A percentile compares a stretch with the other conserved stretches of the same genome.
These are phyloP conservation scores for Vaucheria bursata DNA, from an alignment of 352 stramenopile genomes.

Conservation along the genomic window DNA sequence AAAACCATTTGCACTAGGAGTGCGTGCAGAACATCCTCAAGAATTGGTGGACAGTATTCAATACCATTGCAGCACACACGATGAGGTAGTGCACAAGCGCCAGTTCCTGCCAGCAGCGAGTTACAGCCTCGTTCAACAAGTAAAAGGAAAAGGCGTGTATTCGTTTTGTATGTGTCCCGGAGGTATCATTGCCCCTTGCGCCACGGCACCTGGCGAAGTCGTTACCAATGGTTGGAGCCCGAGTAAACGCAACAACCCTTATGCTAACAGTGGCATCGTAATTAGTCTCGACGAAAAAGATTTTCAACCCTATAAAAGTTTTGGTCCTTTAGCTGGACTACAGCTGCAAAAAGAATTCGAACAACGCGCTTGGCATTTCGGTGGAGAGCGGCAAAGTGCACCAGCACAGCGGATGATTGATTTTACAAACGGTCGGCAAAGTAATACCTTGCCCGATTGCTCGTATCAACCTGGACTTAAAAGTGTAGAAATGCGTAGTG, in stretches of 20 bases:
- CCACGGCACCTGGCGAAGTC: neutral
- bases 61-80: neutral
- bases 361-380: neutral
- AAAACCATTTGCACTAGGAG: neutral
- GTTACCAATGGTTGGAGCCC: neutral
- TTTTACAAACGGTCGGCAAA: too few relatives aligned
- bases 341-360: neutral
- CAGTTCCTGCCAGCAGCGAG: neutral
- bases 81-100: too few relatives aligned
- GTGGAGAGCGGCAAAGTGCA: neutral
- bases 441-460: too few relatives aligned
- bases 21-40: neutral
- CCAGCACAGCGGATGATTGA: neutral
- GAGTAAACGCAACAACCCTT: neutral
- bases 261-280: neutral
- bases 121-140: neutral
- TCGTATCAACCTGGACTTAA: too few relatives aligned
- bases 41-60: neutral
- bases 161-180: neutral
- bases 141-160: neutral
- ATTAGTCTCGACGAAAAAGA: neutral
- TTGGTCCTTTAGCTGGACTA: neutral
- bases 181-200: neutral
- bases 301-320: neutral
- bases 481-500: too few relatives aligned